Evolutionary conservation across 2,329 filamentous ascomycete species (phyloP), one percentile per base, ranked within the genome.

Genomic region (Xylariales sp.): DNA sequence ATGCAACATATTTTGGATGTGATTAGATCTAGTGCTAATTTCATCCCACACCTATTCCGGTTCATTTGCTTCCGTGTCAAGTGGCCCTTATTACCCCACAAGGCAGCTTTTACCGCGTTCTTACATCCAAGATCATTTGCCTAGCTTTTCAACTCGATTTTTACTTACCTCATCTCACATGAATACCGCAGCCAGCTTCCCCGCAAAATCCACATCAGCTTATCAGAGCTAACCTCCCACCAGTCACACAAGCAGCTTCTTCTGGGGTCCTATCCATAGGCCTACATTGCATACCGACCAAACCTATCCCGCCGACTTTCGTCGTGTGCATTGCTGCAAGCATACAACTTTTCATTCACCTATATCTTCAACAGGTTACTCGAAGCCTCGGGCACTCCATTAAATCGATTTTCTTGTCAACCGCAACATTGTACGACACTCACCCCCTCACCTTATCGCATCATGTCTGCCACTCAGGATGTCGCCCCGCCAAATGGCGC

Each of bases 381-480:
- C 45, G 18, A 43, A 63, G 49, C 34, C 30, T 57, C 50, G 39
- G 45, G 28, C 9, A 59, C 32, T 62, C 53, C 59, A 62, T 43
- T 34, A 28, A 12, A 32, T 32, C 36, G 32, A 52, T 43, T 62
- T 45, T 48, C 41, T 68, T 64, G 46, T 62, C 64, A 71, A 62
- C 67, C 65, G 69, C 61, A 71, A 67, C 52, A 65, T 46, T 18
- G 28, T 53, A 59, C 62, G 54, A 56, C 71, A 59, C 70, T 49
- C 39, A 61, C 65, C 71, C 50, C 64, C 75, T 80, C 69, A 36
- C 8, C 55, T 43, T 18, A 9, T 23, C 9, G 50, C 69, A 69
- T 67, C 72, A 93, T 92, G 90, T 90, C 90, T 77, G 78, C 84
- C 67, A 78, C 85, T 73, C 90, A 92, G 78, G 87, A 91, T 71